Base-by-base conservation (phyloP, 2,329 filamentous ascomycete genomes). In the Xylariaceae sp. region DNA sequence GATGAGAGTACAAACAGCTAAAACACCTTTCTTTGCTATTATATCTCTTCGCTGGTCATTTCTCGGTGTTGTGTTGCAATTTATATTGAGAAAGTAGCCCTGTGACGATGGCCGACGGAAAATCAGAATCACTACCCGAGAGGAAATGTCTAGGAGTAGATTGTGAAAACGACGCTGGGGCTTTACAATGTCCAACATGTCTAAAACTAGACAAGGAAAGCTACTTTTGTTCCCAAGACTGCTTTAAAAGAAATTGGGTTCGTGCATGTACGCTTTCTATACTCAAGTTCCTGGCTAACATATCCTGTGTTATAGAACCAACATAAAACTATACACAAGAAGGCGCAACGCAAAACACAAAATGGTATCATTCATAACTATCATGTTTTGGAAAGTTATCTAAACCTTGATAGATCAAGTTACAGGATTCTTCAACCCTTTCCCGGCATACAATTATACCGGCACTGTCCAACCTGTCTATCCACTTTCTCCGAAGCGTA, bases 191-290 rank as follows among this genome's bases (percentile, higher is more conserved):
- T 76, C 95, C 95, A 52, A 97, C 91, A 47, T 99, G 95, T 74
- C 82, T 98, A 69, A 97, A 96, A 78, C 80, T 93, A 37, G 88
- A 87, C 67, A 87, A 92, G 73, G 91, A 95, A 71, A 96, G 92
- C 78, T 97, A 87, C 78, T 99, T 99, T 79, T 99, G 95, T 80
- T 92, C 92, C 28, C 95, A 99, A 76, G 94, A 98, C 67, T 99
- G 95, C 81, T 99, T 99, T 79, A 97, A 97, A 83, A 89, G 87
- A 75, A 99, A 92, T 80, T 99, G 95, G 95, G 95, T 98, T 87
- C 67, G 85, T 66, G 2, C 23, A 31, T 9, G 16, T 28, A n/a
- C 26, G 2, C 17, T 6, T 33, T 9, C 29, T n/a, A 3, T 14
- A 8, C 34, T n/a, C n/a, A n/a, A n/a, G n/a, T 12, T 26, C 17